Evolutionary conservation across 2,329 filamentous ascomycete genomes (phyloP).

Genomic region (Aspergillus texensis): DNA sequence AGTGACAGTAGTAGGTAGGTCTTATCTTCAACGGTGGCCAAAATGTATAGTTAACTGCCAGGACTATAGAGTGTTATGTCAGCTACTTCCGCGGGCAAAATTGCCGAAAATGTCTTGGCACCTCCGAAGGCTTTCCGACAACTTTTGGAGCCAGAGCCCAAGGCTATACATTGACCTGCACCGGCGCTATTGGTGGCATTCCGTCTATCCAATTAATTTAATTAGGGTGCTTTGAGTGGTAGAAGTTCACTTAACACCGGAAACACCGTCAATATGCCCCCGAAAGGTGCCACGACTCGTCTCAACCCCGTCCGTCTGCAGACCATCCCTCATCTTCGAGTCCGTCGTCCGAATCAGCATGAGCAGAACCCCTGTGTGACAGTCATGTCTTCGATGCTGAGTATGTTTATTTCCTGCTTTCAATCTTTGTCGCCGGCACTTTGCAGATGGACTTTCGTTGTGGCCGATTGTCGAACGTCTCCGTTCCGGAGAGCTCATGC

Average conservation of each 20-base stretch:
- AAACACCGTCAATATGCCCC: slow-evolving; percentile 40
- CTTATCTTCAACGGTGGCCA: not conserved
- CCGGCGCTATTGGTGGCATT: slow-evolving; percentile 16
- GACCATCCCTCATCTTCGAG: slow-evolving; percentile 58
- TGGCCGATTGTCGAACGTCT: not conserved
- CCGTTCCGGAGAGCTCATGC: not conserved
- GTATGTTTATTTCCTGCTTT: slow-evolving; percentile 48
- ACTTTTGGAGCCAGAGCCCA: slow-evolving; percentile 9
- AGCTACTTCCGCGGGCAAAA: slow-evolving; percentile 35
- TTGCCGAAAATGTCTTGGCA: slow-evolving; percentile 24
- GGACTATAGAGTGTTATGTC: slow-evolving; percentile 27
- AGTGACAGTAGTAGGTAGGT: not conserved
- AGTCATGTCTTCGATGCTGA: slow-evolving; percentile 68
- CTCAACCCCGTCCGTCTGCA: slow-evolving; percentile 50
- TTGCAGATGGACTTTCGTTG: not conserved
- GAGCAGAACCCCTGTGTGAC: slow-evolving; percentile 66
- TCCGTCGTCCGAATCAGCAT: slow-evolving; percentile 64
- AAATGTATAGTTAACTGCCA: not conserved
- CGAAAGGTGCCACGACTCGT: slow-evolving; percentile 47
- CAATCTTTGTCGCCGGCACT: not conserved
- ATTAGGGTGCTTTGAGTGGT: not conserved
- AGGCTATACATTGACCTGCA: slow-evolving; percentile 11
- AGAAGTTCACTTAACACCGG: not conserved
- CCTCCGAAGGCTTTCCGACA: slow-evolving; percentile 23
- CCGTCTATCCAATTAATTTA: slow-evolving; percentile 1